Percentiles rank a stretch among this genome's conserved stretches.
Conservation (phyloP, 23 red algal species). For the Agarophyton chilense region DNA sequence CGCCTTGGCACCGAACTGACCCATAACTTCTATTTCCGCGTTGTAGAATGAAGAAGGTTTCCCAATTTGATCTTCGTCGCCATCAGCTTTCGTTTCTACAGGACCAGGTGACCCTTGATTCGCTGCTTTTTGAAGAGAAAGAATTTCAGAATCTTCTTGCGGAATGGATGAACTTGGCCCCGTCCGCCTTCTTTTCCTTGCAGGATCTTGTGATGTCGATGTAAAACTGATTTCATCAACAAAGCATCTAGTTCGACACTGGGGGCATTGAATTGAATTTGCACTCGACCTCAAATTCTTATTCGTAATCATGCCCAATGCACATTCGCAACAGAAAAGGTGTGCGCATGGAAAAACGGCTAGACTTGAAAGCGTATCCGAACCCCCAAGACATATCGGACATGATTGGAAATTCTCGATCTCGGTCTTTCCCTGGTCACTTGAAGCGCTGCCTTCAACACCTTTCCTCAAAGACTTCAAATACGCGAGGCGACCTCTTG, state of each 20-base stretch:
- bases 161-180: neutral
- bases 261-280: neutral
- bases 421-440: too few relatives aligned
- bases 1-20: slow-evolving; percentile 32
- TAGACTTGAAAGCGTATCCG: too few relatives aligned
- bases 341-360: too few relatives aligned
- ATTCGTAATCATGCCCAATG: too few relatives aligned
- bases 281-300: neutral
- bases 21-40: slow-evolving; percentile 13
- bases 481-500: slow-evolving; percentile 40
- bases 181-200: neutral
- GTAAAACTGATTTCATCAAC: slow-evolving; percentile 51
- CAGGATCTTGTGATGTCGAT: neutral
- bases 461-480: too few relatives aligned
- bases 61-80: neutral
- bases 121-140: neutral
- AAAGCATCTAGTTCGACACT: slow-evolving; percentile 17
- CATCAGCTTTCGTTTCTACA: neutral
- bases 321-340: too few relatives aligned
- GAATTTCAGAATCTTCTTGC: neutral
- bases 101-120: neutral
- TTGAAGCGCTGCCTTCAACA: too few relatives aligned
- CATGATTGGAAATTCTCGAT: too few relatives aligned
- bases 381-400: too few relatives aligned
- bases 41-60: slow-evolving; percentile 37